These are phyloP conservation scores for Hanseniaspora gamundiae DNA, from an alignment of 1,139 yeast species.

Conservation along the genomic window DNA sequence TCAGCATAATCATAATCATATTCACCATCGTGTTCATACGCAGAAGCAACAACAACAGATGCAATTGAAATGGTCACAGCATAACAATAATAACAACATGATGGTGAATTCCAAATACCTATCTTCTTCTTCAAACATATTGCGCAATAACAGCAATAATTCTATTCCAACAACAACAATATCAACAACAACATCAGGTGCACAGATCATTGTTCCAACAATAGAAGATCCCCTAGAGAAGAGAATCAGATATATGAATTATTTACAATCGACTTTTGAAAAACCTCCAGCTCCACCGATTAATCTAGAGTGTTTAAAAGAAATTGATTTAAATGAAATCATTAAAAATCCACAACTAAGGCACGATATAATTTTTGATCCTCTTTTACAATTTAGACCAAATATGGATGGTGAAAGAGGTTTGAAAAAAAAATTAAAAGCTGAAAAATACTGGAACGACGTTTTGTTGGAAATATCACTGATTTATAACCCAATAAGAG, in stretches of 20 bases:
- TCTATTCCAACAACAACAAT: not conserved
- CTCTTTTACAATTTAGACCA: slow-evolving; percentile 85
- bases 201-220: not conserved
- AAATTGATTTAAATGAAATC: slow-evolving; percentile 80
- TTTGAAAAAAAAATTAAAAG: slow-evolving; percentile 56
- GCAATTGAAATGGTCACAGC: not conserved
- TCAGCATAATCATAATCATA: not conserved
- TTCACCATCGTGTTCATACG: not conserved
- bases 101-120: no score
- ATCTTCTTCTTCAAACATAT: not conserved
- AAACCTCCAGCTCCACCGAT: slow-evolving; percentile 53
- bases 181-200: no score
- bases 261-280: slow-evolving; percentile 15
- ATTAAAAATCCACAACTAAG: slow-evolving; percentile 85
- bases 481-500: slow-evolving; percentile 6
- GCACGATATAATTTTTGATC: slow-evolving; percentile 87
- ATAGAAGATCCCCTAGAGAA: slow-evolving; percentile 13
- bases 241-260: slow-evolving; percentile 17
- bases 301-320: slow-evolving; percentile 69
- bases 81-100: not conserved
- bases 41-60: not conserved
- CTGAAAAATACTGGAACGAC: slow-evolving; percentile 77
- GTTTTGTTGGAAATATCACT: slow-evolving; percentile 44
- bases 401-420: slow-evolving; percentile 88
- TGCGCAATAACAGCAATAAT: not conserved